These are phyloP conservation scores for Schizophyllum amplum DNA, from an alignment of 1,284 basidiomycete species.

Conservation along the genomic window DNA sequence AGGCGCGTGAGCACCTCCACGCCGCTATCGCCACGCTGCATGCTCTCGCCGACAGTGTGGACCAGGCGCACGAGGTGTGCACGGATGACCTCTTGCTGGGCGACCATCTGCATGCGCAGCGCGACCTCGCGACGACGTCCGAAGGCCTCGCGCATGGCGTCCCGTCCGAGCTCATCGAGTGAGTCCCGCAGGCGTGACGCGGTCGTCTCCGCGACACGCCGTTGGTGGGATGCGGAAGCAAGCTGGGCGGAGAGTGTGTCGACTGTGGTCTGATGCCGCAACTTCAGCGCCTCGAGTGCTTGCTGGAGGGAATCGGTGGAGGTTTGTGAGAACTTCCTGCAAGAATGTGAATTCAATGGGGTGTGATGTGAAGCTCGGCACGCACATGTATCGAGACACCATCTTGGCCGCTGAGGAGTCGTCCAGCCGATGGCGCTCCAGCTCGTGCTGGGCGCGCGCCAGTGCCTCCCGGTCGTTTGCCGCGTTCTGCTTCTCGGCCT, in stretches of 20 bases:
- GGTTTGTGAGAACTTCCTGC: slow-evolving; percentile 80
- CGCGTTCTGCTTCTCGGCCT: slow-evolving; percentile 37
- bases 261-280: slow-evolving; percentile 58
- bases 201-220: not conserved
- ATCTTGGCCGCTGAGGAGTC: slow-evolving; percentile 76
- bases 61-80: slow-evolving; percentile 26
- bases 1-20: slow-evolving; percentile 28
- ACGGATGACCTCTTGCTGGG: slow-evolving; percentile 54
- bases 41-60: slow-evolving; percentile 43
- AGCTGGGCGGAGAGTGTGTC: slow-evolving; percentile 46
- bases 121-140: slow-evolving; percentile 70
- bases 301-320: slow-evolving; percentile 65
- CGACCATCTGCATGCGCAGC: slow-evolving; percentile 58
- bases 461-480: slow-evolving; percentile 38
- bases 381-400: slow-evolving; percentile 83
- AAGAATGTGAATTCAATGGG: not conserved
- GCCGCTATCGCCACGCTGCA: slow-evolving; percentile 26
- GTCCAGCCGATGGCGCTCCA: slow-evolving; percentile 59
- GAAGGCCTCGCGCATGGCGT: slow-evolving; percentile 66
- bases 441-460: slow-evolving; percentile 39
- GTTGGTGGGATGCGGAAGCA: slow-evolving; percentile 18
- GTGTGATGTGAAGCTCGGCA: slow-evolving; percentile 7
- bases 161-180: slow-evolving; percentile 68
- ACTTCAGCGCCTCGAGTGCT: slow-evolving; percentile 51
- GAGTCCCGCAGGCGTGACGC: slow-evolving; percentile 42